Base-by-base conservation (phyloP, 1,284 basidiomycete species). In the Heterobasidion annosum region DNA sequence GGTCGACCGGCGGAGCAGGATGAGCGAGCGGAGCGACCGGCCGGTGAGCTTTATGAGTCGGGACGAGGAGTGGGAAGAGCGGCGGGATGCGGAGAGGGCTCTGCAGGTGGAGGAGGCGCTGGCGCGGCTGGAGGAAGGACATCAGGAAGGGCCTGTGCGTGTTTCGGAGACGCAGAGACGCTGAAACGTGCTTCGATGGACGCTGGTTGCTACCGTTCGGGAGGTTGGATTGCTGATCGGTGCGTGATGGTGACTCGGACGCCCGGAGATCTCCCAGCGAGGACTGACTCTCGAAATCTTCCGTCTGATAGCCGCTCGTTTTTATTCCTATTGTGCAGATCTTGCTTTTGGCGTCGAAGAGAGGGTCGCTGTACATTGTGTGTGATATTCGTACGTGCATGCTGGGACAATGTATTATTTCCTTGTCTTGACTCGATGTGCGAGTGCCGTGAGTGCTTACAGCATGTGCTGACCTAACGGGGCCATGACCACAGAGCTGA, bases 31-130 rank as follows among this genome's bases (percentile, higher is more conserved):
- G 53, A 62, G 54, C 54, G 64, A 57, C 34, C 65, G 76, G 44
- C 79, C 78, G 34, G 61, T 76, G 54, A 83, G 79, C 65, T 83
- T 82, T 62, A 60, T 66, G 54, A 81, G 77, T 59, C 67, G 64
- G 54, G 81, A 83, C 60, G 76, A 76, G 53, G 74, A 78, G 53
- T 82, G 81, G 78, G 77, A 83, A 58, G 75, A 72, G 54, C 69
- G 76, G 40, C 68, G 73, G 57, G 74, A 82, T 65, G 78, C 75
- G 15, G 74, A 78, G 53, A 68, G 79, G 51, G 79, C 81, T 7
- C 66, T 71, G 54, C 66, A 66, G 48, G 66, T 85, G 55, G 83
- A 83, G 63, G 75, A 81, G 58, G 79, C 81, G 3, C 67, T 85
- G 62, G 68, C 74, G 43, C 72, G 65, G 52, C 61, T 85, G 65